phyloP scores from a whole-genome alignment of 352 stramenopile genomes.

The Phytophthora ramorum region DNA sequence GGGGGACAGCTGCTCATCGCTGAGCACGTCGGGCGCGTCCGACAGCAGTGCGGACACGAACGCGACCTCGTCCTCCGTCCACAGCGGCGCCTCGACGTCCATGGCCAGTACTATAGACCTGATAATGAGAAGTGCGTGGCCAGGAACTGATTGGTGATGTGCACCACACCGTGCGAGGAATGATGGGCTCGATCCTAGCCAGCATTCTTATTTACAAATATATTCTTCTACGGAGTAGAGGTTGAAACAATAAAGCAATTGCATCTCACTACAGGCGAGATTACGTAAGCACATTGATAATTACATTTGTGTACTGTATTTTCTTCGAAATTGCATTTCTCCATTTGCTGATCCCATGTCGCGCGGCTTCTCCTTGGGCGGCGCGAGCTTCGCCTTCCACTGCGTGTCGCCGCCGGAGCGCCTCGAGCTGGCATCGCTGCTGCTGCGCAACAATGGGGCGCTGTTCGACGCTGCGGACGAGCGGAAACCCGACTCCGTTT shows the following conservation, averaged over 20 bases:
- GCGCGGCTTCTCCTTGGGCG: conserved; percentile 32
- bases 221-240: too few relatives aligned
- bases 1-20: conserved; percentile 18
- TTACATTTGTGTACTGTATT: neutral
- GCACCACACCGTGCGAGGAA: neutral
- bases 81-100: conserved; percentile 24
- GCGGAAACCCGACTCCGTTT: conserved; percentile 26
- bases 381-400: conserved; percentile 43
- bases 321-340: conserved; percentile 6
- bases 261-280: too few relatives aligned
- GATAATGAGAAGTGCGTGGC: conserved; percentile 1
- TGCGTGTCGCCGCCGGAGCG: conserved; percentile 29
- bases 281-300: too few relatives aligned
- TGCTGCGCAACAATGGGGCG: conserved; percentile 22
- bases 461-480: conserved; percentile 10
- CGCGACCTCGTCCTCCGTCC: conserved; percentile 34
- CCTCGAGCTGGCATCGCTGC: conserved; percentile 12
- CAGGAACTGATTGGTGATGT: neutral
- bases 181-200: neutral
- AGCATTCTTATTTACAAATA: conserved; percentile 1
- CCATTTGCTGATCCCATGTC: conserved; percentile 17
- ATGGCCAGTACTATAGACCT: conserved; percentile 7
- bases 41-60: conserved; percentile 37
- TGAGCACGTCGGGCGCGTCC: conserved; percentile 23
- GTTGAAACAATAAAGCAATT: too few relatives aligned